A percentile compares a stretch with the other conserved stretches of the same genome.
These are phyloP conservation scores for Platismatia glauca DNA, from an alignment of 495 filamentous ascomycete species.

Conservation along the genomic window DNA sequence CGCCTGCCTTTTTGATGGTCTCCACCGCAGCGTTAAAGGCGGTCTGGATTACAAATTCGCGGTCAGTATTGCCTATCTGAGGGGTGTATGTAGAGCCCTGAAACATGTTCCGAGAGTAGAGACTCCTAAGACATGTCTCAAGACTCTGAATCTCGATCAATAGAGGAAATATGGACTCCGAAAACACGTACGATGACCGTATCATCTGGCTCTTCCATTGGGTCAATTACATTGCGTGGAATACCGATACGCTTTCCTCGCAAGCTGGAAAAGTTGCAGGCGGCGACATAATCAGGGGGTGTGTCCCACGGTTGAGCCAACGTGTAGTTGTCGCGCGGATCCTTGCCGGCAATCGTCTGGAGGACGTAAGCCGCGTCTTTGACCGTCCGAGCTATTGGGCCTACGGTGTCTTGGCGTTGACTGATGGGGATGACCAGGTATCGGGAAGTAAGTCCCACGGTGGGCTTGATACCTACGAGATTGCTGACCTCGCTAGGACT, in stretches of 20 bases:
- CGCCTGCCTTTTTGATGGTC: conserved; percentile 39
- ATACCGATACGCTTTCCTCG: conserved; percentile 44
- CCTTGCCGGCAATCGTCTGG: conserved; percentile 50
- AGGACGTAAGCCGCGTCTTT: conserved; percentile 60
- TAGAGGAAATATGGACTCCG: too few relatives aligned
- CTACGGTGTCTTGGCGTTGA: conserved; percentile 56
- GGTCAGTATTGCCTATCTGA: too few relatives aligned
- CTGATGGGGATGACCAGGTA: conserved; percentile 54
- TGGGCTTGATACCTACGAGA: conserved; percentile 55
- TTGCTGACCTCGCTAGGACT: conserved; percentile 35
- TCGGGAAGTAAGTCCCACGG: conserved; percentile 57
- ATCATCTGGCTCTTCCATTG: conserved; percentile 16
- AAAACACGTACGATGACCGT: conserved; percentile 32
- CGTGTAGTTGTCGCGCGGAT: conserved; percentile 45
- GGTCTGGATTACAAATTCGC: too few relatives aligned
- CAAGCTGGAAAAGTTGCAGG: conserved; percentile 41
- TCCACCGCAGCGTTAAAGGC: conserved; percentile 40
- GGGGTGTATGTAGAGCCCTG: too few relatives aligned
- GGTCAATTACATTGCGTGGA: conserved; percentile 39
- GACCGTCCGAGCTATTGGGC: conserved; percentile 55
- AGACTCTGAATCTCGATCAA: too few relatives aligned
- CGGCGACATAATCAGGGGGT: conserved; percentile 42
- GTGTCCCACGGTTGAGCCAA: conserved; percentile 38
- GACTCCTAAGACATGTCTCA: too few relatives aligned
- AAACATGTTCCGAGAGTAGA: too few relatives aligned